Percentiles rank a stretch among this genome's conserved stretches.
phyloP scores from a whole-genome alignment of 78 protist species.

The Cavenderia fasciculata region DNA sequence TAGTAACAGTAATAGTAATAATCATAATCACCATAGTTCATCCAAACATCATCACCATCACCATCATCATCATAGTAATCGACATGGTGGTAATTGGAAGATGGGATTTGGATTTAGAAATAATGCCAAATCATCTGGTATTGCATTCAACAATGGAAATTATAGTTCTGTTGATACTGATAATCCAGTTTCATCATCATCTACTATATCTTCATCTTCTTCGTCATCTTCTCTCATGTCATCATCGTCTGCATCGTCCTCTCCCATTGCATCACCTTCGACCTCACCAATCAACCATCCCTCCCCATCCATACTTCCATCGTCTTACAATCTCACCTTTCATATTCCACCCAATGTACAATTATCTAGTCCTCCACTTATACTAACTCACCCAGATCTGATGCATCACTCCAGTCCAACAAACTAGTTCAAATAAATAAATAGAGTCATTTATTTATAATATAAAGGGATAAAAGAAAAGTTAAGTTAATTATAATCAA shows the following conservation, averaged over 20 bases:
- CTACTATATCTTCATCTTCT: constrained; percentile 18
- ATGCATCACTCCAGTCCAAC: no score
- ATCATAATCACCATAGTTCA: not conserved
- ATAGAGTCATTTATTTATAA: no score
- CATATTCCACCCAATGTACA: no score
- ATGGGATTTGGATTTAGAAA: constrained; percentile 74
- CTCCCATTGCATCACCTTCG: constrained; percentile 17
- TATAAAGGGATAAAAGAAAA: no score
- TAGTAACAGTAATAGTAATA: constrained; percentile 3
- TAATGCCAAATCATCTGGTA: constrained; percentile 22
- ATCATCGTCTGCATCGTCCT: constrained; percentile 32
- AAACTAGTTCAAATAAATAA: no score
- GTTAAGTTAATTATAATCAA: no score
- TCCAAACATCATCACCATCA: constrained; percentile 12
- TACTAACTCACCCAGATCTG: no score
- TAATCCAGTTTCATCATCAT: constrained; percentile 29
- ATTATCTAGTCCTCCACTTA: no score
- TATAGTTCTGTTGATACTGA: constrained; percentile 61
- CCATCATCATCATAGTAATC: not conserved
- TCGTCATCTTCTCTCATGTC: constrained; percentile 33
- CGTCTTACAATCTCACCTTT: not conserved
- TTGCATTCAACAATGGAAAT: not conserved
- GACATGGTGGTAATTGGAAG: constrained; percentile 19
- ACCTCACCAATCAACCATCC: not conserved
- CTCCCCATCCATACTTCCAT: constrained; percentile 40